Conservation (phyloP, 1,284 basidiomycete genomes). For the Rhodotorula sp. region DNA sequence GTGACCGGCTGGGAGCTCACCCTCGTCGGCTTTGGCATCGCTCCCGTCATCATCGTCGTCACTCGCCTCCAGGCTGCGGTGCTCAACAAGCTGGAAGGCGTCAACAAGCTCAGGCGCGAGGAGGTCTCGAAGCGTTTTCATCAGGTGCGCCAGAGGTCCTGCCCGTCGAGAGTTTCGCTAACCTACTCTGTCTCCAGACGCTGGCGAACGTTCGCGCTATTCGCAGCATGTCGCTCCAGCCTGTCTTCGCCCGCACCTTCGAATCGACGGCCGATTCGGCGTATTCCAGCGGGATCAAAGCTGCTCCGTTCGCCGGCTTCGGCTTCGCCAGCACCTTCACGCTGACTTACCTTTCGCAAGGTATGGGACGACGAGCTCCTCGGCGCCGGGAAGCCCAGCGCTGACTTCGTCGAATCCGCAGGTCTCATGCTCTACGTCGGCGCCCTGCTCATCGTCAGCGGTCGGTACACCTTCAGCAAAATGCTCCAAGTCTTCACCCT, state of each 20-base stretch:
- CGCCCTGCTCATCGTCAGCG: conserved; percentile 72
- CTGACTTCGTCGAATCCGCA: conserved; percentile 37
- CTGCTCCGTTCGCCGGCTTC: conserved; percentile 79
- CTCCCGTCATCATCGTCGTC: conserved; percentile 73
- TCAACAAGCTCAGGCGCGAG: conserved; percentile 81
- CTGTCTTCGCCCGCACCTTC: conserved; percentile 69
- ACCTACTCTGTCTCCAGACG: conserved; percentile 54
- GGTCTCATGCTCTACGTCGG: conserved; percentile 89
- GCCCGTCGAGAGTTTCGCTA: not conserved
- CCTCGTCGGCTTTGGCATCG: conserved; percentile 81
- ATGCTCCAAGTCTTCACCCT: conserved; percentile 89
- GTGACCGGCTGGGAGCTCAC: conserved; percentile 88
- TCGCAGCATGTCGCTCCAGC: conserved; percentile 83
- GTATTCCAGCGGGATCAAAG: conserved; percentile 65
- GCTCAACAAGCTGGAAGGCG: conserved; percentile 67
- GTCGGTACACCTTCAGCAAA: conserved; percentile 78
- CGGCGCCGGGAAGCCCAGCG: too few species aligned
- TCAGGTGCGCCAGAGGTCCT: conserved; percentile 10
- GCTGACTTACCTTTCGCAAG: conserved; percentile 80
- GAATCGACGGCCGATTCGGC: conserved; percentile 63
- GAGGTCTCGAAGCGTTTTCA: conserved; percentile 78
- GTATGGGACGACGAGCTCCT: conserved; percentile 42
- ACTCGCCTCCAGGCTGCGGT: conserved; percentile 71
- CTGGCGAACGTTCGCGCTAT: conserved; percentile 83
- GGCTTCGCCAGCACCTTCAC: conserved; percentile 76